A percentile compares a stretch with the other conserved stretches of the same genome.
These are phyloP conservation scores for Hyaloscypha hepaticicola DNA, from an alignment of 495 filamentous ascomycete genomes.

Conservation along the genomic window DNA sequence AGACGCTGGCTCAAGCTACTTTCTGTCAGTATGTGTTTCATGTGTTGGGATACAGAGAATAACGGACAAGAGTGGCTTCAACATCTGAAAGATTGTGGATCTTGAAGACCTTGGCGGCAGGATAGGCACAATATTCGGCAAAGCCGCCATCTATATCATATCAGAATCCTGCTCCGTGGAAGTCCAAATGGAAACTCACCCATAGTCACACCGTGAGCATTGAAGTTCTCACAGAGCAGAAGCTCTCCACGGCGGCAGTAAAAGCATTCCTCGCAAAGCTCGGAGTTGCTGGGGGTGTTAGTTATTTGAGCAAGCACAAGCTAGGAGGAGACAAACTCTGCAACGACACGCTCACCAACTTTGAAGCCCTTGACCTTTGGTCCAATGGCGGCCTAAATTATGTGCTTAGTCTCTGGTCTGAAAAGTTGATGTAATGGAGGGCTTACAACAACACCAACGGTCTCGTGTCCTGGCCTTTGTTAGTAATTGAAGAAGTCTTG, in stretches of 20 bases:
- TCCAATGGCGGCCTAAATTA: conserved; percentile 42
- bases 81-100: conserved; percentile 68
- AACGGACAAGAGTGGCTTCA: conserved; percentile 57
- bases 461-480: conserved; percentile 52
- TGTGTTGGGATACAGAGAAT: neutral
- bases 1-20: conserved; percentile 62
- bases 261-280: conserved; percentile 71
- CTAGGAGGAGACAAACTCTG: conserved; percentile 40
- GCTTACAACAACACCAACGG: conserved; percentile 48
- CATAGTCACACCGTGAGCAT: conserved; percentile 26
- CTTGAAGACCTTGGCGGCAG: conserved; percentile 65
- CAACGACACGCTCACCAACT: conserved; percentile 63
- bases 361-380: conserved; percentile 60
- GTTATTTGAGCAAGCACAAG: conserved; percentile 18
- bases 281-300: conserved; percentile 43
- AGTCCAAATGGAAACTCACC: conserved; percentile 4
- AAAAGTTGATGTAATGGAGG: neutral
- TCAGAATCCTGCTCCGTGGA: conserved; percentile 52
- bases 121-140: conserved; percentile 61
- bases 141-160: conserved; percentile 65
- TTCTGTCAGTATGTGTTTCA: neutral
- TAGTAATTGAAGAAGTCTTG: conserved; percentile 37
- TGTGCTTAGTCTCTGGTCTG: neutral
- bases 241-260: conserved; percentile 70
- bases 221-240: conserved; percentile 63